Base-by-base conservation (phyloP, 208 protist genomes). In the Entamoeba moshkovskii region DNA sequence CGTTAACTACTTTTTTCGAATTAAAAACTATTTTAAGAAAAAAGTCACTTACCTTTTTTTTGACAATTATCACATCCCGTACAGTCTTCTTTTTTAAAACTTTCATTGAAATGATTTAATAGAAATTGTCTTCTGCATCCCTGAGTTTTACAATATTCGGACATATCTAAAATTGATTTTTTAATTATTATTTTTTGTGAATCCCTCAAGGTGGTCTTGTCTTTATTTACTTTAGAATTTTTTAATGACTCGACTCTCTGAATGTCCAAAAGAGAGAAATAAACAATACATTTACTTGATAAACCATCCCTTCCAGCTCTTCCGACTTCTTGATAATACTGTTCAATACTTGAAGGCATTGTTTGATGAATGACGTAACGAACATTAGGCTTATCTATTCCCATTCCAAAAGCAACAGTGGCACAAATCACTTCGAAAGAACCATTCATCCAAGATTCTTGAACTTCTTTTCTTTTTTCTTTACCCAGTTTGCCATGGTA, bases 301-400 rank as follows among this genome's bases (percentile, higher is more conserved):
- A 6, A 18, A 18, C 73, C 73, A 45, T 92, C 73, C 92, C 98
- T 96, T 22, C 98, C 98, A 1, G 98, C 98, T 44, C 98, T 96
- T 42, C 98, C 98, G 38, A 97, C 98, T 94, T 99, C 98, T 95
- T 99, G 98, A 52, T 95, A 96, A 38, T 95, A 96, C 1, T 73
- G 73, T 45, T 96, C 95, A 1, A 96, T 18, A 44, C 16, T 94
- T 92, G 93, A 94, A 25, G 95, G 59, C 1, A 95, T 3, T 33
- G 46, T 45, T 48, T 94, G 94, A 48, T 97, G 96, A 2, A 96
- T 96, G 16, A 97, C 52, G 38, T 94, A 94, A 0, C 95, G 45
- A 45, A 96, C 94, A 96, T 97, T 95, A 0, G 38, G 52, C 49
- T 96, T 95, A 92, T 97, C 94, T 47, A 97, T 95, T 93, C 96